Conservation (phyloP, 2,329 filamentous ascomycete genomes). For the Penicillium sp. region DNA sequence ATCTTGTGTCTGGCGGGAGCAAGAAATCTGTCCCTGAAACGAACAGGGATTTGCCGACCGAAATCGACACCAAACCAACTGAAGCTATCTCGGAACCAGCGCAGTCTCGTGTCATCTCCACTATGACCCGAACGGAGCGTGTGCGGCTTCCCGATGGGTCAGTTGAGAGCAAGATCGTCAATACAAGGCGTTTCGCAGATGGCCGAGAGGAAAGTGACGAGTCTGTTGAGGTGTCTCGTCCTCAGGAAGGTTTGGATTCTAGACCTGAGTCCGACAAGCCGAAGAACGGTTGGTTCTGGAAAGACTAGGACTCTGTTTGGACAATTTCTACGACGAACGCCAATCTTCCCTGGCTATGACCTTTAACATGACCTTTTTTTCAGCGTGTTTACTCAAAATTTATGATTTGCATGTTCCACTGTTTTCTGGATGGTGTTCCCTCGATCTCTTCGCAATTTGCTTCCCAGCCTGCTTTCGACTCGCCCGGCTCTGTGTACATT, state of each 20-base stretch:
- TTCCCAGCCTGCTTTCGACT: background rate
- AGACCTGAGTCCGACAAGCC: constrained; percentile 10
- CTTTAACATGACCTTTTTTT: background rate
- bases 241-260: constrained; percentile 12
- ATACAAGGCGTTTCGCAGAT: constrained; percentile 60
- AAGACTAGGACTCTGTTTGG: constrained; percentile 17
- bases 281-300: constrained; percentile 41
- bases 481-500: background rate
- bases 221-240: constrained; percentile 46
- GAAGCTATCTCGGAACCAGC: constrained; percentile 7
- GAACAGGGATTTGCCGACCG: background rate
- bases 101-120: constrained; percentile 49
- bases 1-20: constrained; percentile 27
- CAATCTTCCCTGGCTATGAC: background rate
- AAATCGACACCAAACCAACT: background rate
- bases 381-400: background rate
- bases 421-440: background rate
- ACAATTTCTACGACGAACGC: background rate
- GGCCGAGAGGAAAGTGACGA: constrained; percentile 60
- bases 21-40: constrained; percentile 25
- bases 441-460: background rate
- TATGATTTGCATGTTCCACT: background rate
- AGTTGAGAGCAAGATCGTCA: constrained; percentile 55
- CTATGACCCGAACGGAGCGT: constrained; percentile 57
- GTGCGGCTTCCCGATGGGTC: constrained; percentile 56